Evolutionary conservation across 2,329 filamentous ascomycete genomes (phyloP), one percentile per base, ranked within the genome.

Genomic region (Tympanopsis confertula): DNA sequence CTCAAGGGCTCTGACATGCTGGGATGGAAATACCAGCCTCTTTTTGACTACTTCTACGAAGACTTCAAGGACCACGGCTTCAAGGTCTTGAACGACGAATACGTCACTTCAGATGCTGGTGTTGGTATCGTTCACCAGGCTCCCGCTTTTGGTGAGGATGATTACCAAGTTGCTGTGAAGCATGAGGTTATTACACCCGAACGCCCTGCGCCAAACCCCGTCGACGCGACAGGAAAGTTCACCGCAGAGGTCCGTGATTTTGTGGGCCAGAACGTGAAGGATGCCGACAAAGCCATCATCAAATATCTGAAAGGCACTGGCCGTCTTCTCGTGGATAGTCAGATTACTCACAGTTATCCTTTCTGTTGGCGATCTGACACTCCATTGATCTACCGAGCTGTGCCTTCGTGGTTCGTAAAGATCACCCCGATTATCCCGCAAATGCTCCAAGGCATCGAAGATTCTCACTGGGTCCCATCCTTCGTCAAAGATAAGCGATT

Each of bases 351-450:
- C 65, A 89, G 85, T 50, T 93, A 94, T 57, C 86, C 86, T 15
- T 89, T 89, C 73, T 95, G 89, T 59, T 87, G 84, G 63, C 78
- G 89, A 42, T 94, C 22, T n/a, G 22, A 95, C 54, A 95, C 86
- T 0, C 89, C 87, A 19, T 70, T 96, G 44, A 94, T 96, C 49
- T 91, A 94, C 61, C 78, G 84, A 45, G 86, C 89, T 19, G 86
- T 95, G 14, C 85, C 88, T 5, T 86, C 87, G 1, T 96, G 89
- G 89, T 95, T 95, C 56, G 82, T 96, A 50, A 86, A 85, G 56
- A 85, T 95, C 35, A 75, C 81, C 14, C 74, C 83, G 41, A 82
- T 87, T 48, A 77, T 94, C 37, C 86, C 87, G 1, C 66, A 88
- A 45, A 89, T 96, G 81, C 68, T 95, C 14, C 69, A 86, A 49